Percentiles rank a stretch among this genome's conserved stretches.
These are phyloP conservation scores for Hirschioporus abietinus DNA, from an alignment of 768 basidiomycete species.

Conservation along the genomic window DNA sequence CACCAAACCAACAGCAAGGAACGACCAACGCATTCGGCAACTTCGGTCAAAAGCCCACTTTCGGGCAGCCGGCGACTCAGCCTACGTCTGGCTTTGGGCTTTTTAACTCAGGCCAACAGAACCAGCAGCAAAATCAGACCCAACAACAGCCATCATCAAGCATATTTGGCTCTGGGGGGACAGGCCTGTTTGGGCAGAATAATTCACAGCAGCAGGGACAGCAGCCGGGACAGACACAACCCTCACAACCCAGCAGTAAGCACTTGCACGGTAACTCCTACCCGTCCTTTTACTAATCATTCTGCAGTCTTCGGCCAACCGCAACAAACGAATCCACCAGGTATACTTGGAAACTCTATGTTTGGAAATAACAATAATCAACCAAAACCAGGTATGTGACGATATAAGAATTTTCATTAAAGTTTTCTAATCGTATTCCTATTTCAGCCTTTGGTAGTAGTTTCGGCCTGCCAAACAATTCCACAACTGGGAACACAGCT, in stretches of 20 bases:
- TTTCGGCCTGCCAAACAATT: constrained; percentile 10
- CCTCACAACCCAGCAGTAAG: not conserved
- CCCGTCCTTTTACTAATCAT: constrained; percentile 3
- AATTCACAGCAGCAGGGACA: constrained; percentile 22
- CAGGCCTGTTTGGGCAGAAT: constrained; percentile 28
- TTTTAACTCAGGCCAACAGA: constrained; percentile 21
- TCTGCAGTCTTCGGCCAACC: constrained; percentile 23
- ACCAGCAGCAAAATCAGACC: constrained; percentile 16
- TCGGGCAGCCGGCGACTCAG: constrained; percentile 30
- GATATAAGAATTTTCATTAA: not conserved
- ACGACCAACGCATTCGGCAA: constrained; percentile 26
- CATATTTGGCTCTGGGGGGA: constrained; percentile 23
- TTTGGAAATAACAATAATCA: not conserved
- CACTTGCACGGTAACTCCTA: not conserved
- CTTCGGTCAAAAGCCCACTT: constrained; percentile 25
- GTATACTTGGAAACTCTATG: constrained; percentile 18
- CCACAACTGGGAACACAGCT: constrained; percentile 14
- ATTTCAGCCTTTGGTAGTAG: constrained; percentile 22
- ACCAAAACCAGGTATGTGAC: not conserved
- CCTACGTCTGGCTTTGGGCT: constrained; percentile 33
- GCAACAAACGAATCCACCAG: constrained; percentile 17
- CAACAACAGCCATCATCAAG: constrained; percentile 20
- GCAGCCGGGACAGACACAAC: constrained; percentile 16
- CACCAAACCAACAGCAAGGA: constrained; percentile 22
- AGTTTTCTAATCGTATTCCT: not conserved